phyloP scores from a whole-genome alignment of 139 green algal genomes.

The Chlorella sp. region DNA sequence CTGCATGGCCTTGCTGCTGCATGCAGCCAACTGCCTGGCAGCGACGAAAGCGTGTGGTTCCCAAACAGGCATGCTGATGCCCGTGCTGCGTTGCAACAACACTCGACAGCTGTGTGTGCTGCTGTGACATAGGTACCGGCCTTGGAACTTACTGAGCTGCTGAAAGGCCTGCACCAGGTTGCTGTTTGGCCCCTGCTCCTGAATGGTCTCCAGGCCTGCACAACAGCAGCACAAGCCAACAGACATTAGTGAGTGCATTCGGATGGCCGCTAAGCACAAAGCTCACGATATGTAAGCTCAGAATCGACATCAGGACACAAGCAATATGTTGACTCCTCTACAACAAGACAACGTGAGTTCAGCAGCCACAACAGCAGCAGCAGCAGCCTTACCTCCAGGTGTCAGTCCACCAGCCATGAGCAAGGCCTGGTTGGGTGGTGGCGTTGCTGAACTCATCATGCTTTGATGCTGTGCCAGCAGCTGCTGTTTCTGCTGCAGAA shows the following conservation, averaged over 20 bases:
- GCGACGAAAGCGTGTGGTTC: conserved; percentile 4
- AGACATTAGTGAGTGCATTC: too few species aligned
- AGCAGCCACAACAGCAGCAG: too few species aligned
- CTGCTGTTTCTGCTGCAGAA: not conserved
- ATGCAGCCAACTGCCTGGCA: conserved; percentile 19
- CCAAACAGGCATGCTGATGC: not conserved
- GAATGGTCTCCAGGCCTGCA: conserved; percentile 56
- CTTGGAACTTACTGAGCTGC: conserved; percentile 40
- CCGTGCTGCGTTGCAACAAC: conserved; percentile 1
- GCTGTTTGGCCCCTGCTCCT: conserved; percentile 51
- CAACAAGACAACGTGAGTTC: too few species aligned
- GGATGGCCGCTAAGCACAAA: too few species aligned
- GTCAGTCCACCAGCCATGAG: too few species aligned
- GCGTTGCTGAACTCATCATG: not conserved
- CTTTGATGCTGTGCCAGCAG: not conserved
- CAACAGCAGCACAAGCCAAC: too few species aligned
- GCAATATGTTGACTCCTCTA: too few species aligned
- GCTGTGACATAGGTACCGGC: too few species aligned
- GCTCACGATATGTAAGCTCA: too few species aligned
- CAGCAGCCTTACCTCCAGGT: too few species aligned
- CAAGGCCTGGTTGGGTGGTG: too few species aligned
- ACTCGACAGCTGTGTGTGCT: not conserved
- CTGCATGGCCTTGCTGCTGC: conserved; percentile 37
- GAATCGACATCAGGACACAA: too few species aligned
- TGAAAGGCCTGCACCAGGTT: conserved; percentile 47